phyloP scores from a whole-genome alignment of 148 eudicot species.

The Cornus florida region DNA sequence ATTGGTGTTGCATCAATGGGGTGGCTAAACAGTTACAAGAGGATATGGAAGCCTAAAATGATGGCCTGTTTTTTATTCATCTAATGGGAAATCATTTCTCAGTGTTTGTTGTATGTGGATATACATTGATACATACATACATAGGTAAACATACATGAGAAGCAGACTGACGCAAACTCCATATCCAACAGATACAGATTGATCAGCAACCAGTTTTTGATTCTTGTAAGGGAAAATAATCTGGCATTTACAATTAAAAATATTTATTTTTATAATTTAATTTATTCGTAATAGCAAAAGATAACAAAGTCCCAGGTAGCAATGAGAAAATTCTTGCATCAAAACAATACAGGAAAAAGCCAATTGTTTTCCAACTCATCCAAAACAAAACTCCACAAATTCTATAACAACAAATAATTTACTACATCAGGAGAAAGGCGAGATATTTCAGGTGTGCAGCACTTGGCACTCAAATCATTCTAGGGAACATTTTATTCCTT shows the following conservation, averaged over 20 bases:
- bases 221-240: neutral
- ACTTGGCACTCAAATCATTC: neutral
- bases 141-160: neutral
- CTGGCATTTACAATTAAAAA: neutral
- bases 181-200: neutral
- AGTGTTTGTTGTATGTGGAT: too few species aligned
- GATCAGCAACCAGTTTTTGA: neutral
- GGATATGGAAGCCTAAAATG: too few species aligned
- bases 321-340: neutral
- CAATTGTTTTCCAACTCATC: neutral
- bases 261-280: neutral
- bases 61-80: too few species aligned
- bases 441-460: neutral
- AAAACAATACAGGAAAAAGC: neutral
- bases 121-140: too few species aligned
- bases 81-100: too few species aligned
- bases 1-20: too few species aligned
- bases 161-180: neutral
- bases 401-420: neutral
- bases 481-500: neutral
- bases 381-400: neutral
- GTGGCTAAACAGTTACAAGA: too few species aligned
- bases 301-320: neutral
- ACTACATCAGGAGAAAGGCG: neutral
- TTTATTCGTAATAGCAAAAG: neutral